A percentile compares a stretch with the other conserved stretches of the same genome.
Conservation (phyloP, 1,139 yeast species). For the Yamadazyma taylorii region DNA sequence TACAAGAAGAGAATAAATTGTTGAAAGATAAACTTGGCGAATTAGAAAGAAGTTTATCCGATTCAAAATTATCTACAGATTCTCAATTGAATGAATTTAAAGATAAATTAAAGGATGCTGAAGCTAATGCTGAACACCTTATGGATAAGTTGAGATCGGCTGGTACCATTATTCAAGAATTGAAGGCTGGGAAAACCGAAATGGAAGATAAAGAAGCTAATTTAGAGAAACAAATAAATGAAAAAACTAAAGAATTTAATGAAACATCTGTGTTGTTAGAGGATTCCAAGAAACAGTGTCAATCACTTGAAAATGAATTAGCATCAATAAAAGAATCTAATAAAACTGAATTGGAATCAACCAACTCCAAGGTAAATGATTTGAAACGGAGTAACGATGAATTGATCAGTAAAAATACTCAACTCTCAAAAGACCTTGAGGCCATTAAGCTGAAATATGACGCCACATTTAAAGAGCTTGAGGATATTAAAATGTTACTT, state of each 20-base stretch:
- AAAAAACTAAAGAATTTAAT: background rate
- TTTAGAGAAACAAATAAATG: slow-evolving; percentile 5
- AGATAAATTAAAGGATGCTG: slow-evolving; percentile 28
- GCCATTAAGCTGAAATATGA: background rate
- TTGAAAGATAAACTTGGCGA: slow-evolving; percentile 25
- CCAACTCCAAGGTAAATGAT: slow-evolving; percentile 3
- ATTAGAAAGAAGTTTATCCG: slow-evolving; percentile 18
- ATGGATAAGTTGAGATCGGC: slow-evolving; percentile 50
- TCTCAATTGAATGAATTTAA: slow-evolving; percentile 20
- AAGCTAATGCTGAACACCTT: slow-evolving; percentile 35
- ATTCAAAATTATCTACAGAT: slow-evolving; percentile 15
- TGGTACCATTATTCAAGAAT: slow-evolving; percentile 42
- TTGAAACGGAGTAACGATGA: slow-evolving; percentile 6
- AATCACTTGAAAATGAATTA: slow-evolving; percentile 6
- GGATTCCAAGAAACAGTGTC: slow-evolving; percentile 2
- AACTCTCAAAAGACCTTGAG: background rate
- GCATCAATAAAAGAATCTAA: slow-evolving; percentile 2
- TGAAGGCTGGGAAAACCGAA: slow-evolving; percentile 27
- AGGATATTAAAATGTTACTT: background rate
- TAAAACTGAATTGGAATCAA: slow-evolving; percentile 1
- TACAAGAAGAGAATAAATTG: slow-evolving; percentile 23
- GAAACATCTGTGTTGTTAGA: slow-evolving; percentile 2
- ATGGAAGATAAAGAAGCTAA: slow-evolving; percentile 16
- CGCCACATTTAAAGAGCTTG: slow-evolving; percentile 1
- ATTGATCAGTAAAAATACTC: background rate